Evolutionary conservation across 441 rosid genomes (phyloP), one percentile per base, ranked within the genome.

Genomic region (Adansonia madagascariensis): DNA sequence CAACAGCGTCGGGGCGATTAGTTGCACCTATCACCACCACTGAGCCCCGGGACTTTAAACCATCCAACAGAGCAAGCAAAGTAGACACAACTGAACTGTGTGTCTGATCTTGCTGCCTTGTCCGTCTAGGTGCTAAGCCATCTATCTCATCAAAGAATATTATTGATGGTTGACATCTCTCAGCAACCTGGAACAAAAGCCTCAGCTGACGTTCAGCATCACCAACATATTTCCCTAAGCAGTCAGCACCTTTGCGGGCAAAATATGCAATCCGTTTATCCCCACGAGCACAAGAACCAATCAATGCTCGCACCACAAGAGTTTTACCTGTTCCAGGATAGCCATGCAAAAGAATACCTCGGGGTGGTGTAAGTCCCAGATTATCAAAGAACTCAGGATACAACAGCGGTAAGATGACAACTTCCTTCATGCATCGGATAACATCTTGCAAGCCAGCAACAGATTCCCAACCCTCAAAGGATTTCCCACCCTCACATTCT

Each of bases 21-120:
- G 98, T 94, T 81, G 99, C 99, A 82, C 99, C 99, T 79, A 96
- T 94, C 78, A 96, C 99, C 79, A 94, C 96, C 71, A 94, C 99
- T n/a, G 99, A 96, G 76, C 99, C 99, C 71, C 99, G 91, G 20
- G 98, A 96, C 82, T 96, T 96, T 76, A 96, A 78, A 82, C 99
- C 99, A 82, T 96, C 99, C 91, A 96, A 79, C 74, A 96, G 80
- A 80, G 98, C 95, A 62, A 96, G 99, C 84, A 96, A 87, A 66
- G 99, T 96, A 71, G 99, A 96, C 72, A 96, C 99, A 81, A 96
- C 99, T n/a, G 99, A 96, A 86, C 94, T 91, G 83, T 96, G 99
- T 55, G 98, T 96, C 88, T 96, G 99, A 86, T 96, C 99, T 84
- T 93, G 98, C 84, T 90, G 98, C 89, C 95, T 89, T 41, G 98